Percentiles rank a stretch among this genome's conserved stretches.
phyloP scores from a whole-genome alignment of 106 monocot genomes.

The Chionographis japonica region DNA sequence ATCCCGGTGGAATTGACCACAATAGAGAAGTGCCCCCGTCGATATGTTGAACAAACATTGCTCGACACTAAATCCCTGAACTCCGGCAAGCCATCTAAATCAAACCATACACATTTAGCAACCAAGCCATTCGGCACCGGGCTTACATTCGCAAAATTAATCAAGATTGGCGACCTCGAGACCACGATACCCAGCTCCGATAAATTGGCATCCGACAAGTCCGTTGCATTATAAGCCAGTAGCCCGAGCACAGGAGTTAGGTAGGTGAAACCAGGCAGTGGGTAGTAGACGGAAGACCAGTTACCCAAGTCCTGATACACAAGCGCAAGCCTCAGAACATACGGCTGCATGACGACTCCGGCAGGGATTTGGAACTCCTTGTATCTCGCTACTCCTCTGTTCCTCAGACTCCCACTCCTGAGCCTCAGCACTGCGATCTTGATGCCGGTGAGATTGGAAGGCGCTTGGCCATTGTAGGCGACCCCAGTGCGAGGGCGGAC shows the following conservation, averaged over 20 bases:
- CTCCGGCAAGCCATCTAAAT: constrained; percentile 50
- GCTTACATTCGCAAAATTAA: constrained; percentile 40
- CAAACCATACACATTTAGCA: constrained; percentile 57
- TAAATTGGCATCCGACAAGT: constrained; percentile 47
- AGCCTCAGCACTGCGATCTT: constrained; percentile 51
- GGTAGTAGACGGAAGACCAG: constrained; percentile 65
- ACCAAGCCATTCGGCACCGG: constrained; percentile 10
- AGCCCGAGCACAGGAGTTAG: constrained; percentile 72
- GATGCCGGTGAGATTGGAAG: constrained; percentile 69
- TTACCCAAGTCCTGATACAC: constrained; percentile 90
- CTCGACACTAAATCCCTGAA: constrained; percentile 44
- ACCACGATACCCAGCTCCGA: constrained; percentile 46
- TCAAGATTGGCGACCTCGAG: constrained; percentile 38
- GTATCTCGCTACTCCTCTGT: constrained; percentile 42
- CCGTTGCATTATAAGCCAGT: constrained; percentile 63
- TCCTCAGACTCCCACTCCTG: constrained; percentile 64
- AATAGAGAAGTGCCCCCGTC: constrained; percentile 73
- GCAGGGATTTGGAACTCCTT: constrained; percentile 64
- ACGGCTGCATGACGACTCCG: constrained; percentile 57
- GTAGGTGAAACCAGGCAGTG: constrained; percentile 52
- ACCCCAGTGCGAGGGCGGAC: constrained; percentile 57
- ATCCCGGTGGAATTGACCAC: constrained; percentile 52
- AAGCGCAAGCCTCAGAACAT: constrained; percentile 64
- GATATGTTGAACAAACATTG: constrained; percentile 39
- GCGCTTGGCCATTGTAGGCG: constrained; percentile 33